Conservation (phyloP, 208 protist species). For the Crithidia acanthocephali region DNA sequence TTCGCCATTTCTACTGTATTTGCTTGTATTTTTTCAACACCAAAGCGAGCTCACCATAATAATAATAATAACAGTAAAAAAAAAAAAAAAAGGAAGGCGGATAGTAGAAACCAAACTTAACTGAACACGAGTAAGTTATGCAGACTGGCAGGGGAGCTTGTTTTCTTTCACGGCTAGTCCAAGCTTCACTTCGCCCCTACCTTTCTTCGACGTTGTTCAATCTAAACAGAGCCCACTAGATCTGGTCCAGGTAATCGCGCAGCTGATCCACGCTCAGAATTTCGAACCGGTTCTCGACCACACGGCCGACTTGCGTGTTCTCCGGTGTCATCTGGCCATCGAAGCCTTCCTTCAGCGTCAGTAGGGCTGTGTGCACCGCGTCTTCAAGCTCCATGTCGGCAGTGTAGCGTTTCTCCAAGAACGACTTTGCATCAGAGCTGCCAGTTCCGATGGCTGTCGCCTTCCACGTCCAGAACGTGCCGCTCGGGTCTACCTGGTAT, state of each 20-base stretch:
- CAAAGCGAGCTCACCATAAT: not conserved
- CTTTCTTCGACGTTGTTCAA: too few species aligned
- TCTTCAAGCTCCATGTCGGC: conserved; percentile 99
- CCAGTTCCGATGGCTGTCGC: conserved; percentile 99
- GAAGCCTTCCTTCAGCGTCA: conserved; percentile 98
- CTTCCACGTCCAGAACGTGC: conserved; percentile 99
- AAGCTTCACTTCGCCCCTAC: too few species aligned
- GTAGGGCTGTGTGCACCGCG: conserved; percentile 99
- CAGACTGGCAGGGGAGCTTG: too few species aligned
- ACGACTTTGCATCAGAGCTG: conserved; percentile 97
- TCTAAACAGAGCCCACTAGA: conserved; percentile 26
- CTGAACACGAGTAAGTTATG: too few species aligned
- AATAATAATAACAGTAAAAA: not conserved
- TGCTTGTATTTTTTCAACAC: not conserved
- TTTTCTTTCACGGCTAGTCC: not conserved
- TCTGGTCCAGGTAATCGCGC: conserved; percentile 88
- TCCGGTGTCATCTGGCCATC: conserved; percentile 97
- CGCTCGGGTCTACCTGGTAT: conserved; percentile 99
- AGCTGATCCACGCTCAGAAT: conserved; percentile 83
- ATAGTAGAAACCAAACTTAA: not conserved
- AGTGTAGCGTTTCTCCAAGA: conserved; percentile 99
- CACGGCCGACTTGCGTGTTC: conserved; percentile 99
- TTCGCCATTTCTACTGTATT: too few species aligned
- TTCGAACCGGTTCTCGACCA: conserved; percentile 87
- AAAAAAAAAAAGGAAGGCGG: conserved; percentile 1